Percentiles rank a stretch among this genome's conserved stretches.
Conservation (phyloP, 768 basidiomycete species). For the Hemileccinum rubropunctum region DNA sequence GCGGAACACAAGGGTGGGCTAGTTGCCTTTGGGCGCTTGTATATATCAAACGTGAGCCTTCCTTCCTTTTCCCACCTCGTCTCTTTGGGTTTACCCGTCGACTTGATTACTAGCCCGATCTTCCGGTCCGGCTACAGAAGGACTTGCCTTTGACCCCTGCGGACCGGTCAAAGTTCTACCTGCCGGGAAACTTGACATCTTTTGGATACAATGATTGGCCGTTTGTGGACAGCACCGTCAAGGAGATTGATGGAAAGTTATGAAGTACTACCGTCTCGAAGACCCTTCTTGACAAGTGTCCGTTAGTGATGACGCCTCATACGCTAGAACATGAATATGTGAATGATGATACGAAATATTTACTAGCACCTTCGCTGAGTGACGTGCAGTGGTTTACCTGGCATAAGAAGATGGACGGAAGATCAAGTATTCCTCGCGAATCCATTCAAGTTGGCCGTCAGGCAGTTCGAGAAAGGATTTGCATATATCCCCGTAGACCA, state of each 20-base stretch:
- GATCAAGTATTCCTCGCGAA: no score
- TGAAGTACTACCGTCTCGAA: neutral
- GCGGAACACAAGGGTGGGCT: constrained; percentile 31
- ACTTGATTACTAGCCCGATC: constrained; percentile 25
- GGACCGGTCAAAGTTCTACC: constrained; percentile 24
- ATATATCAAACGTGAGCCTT: constrained; percentile 48
- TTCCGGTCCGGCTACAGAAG: constrained; percentile 28
- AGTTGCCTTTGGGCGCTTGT: constrained; percentile 35
- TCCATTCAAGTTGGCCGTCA: no score
- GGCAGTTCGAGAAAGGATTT: no score
- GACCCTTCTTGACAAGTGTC: no score
- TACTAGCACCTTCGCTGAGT: no score
- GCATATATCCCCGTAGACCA: no score
- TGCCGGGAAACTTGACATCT: constrained; percentile 20
- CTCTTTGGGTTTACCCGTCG: no score
- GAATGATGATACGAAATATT: no score
- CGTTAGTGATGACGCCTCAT: no score
- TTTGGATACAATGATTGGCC: constrained; percentile 32
- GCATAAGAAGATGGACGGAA: no score
- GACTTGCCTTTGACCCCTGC: constrained; percentile 17
- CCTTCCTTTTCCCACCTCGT: neutral
- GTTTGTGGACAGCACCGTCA: constrained; percentile 15
- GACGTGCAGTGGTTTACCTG: no score
- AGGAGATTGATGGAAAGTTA: neutral
- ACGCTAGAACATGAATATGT: no score